A percentile compares a stretch with the other conserved stretches of the same genome.
These are phyloP conservation scores for Scheffersomyces illinoinensis DNA, from an alignment of 1,139 yeast species.

Conservation along the genomic window DNA sequence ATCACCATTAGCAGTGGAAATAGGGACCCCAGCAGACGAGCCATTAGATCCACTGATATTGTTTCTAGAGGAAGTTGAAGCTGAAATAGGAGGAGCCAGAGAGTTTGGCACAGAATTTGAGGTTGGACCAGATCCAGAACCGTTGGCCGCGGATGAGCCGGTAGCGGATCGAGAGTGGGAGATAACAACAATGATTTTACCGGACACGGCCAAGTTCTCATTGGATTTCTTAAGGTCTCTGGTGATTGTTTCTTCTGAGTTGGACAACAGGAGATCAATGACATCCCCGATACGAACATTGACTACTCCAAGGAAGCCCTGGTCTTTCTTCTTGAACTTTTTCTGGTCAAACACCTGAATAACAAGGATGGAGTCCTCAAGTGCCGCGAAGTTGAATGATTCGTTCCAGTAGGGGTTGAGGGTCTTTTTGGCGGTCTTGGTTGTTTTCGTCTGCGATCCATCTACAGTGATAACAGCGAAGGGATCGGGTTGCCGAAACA, in stretches of 20 bases:
- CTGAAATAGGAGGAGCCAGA: slow-evolving; percentile 11
- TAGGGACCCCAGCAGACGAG: neutral
- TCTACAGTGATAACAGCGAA: slow-evolving; percentile 96
- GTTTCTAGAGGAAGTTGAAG: slow-evolving; percentile 7
- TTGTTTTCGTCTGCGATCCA: slow-evolving; percentile 94
- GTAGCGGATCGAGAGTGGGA: slow-evolving; percentile 33
- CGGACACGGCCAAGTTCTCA: slow-evolving; percentile 89
- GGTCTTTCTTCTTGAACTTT: slow-evolving; percentile 96
- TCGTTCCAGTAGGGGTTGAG: slow-evolving; percentile 98
- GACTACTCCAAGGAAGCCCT: slow-evolving; percentile 97
- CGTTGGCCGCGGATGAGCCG: neutral
- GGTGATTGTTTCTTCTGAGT: slow-evolving; percentile 83
- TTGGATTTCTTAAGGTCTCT: slow-evolving; percentile 90
- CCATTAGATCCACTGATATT: neutral
- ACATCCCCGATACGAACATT: slow-evolving; percentile 90
- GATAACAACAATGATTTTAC: slow-evolving; percentile 80
- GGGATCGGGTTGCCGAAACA: slow-evolving; percentile 94
- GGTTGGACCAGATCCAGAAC: slow-evolving; percentile 1
- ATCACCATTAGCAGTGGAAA: slow-evolving; percentile 10
- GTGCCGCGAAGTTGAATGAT: slow-evolving; percentile 73
- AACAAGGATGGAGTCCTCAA: slow-evolving; percentile 83
- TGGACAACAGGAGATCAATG: slow-evolving; percentile 62
- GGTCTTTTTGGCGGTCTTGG: slow-evolving; percentile 91
- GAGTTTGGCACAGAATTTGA: slow-evolving; percentile 12
- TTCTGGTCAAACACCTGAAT: slow-evolving; percentile 96